Evolutionary conservation across 2,329 filamentous ascomycete species (phyloP).

Genomic region (Eutypa lata): DNA sequence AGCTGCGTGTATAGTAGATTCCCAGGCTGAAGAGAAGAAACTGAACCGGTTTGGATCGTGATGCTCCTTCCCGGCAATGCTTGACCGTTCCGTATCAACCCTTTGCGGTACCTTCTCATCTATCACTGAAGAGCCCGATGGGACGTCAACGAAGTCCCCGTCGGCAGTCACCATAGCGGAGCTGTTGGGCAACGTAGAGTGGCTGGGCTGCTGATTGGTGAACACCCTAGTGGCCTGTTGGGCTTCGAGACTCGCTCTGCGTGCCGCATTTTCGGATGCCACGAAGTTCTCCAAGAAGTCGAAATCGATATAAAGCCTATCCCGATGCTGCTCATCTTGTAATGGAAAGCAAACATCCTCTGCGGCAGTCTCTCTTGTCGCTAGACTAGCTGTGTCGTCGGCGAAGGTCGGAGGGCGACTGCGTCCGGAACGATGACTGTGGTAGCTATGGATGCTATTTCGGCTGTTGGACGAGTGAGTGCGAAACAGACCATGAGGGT

Average conservation of each 20-base stretch:
- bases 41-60: conserved; percentile 79
- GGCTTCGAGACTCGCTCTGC: conserved; percentile 47
- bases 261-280: conserved; percentile 52
- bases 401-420: conserved; percentile 57
- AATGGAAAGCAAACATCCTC: conserved; percentile 88
- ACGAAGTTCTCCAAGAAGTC: conserved; percentile 94
- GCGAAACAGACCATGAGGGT: conserved; percentile 61
- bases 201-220: conserved; percentile 53
- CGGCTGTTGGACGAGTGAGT: conserved; percentile 69
- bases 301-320: conserved; percentile 83
- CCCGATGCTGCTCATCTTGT: conserved; percentile 63
- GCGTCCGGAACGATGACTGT: conserved; percentile 34
- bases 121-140: conserved; percentile 41
- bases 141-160: conserved; percentile 56
- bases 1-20: conserved; percentile 87
- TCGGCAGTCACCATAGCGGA: conserved; percentile 44
- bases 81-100: background rate
- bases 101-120: conserved; percentile 43
- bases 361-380: conserved; percentile 69
- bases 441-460: conserved; percentile 57
- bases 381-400: conserved; percentile 59
- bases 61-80: conserved; percentile 32
- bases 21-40: conserved; percentile 93
- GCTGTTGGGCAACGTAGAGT: conserved; percentile 14
- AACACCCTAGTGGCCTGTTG: conserved; percentile 52